Base-by-base conservation (phyloP, 768 basidiomycete genomes). In the Galerina sulciceps region DNA sequence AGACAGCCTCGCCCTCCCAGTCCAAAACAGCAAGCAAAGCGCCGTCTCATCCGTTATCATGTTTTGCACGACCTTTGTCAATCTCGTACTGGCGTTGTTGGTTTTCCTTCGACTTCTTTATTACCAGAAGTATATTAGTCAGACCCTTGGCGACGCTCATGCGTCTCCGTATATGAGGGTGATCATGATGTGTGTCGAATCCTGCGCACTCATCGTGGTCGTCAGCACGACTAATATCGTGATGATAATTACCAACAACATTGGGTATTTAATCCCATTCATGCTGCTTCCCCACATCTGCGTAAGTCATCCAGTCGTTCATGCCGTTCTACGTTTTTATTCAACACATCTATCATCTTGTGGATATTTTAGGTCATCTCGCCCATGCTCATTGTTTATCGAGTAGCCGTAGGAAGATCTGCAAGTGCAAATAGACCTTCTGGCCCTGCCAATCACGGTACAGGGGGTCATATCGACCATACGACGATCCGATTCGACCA, bases 61-160 rank as follows among this genome's bases (percentile, higher is more conserved):
- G 57, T 58, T 58, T 20, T 58, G 57, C 50, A 58, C 57, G 2
- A 58, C 57, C 1, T 58, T 58, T 18, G 57, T 58, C 57, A 58
- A 58, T 34, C 50, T 58, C 22, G 40, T 44, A 14, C 49, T 58
- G 3, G 44, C 57, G 8, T 20, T 42, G 10, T 36, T 58, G 34
- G 44, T 58, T 4, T 58, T 58, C 23, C 44, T 58, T 34, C 57
- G 57, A 5, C 49, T 58, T 4, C 41, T 58, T n/a, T 58, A 58
- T 26, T 58, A 58, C 31, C 57, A 58, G 31, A 51, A 42, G 14
- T 58, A 43, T 40, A 58, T 58, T 49, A 58, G 57, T 49, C 44
- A 50, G 41, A 58, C 57, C 13, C 50, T 58, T 9, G 57, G 57
- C 15, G 37, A 23, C 17, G 57, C 57, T 8, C 35, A 58, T 26